Evolutionary conservation across 768 basidiomycete genomes (phyloP).

Genomic region (Tricholoma saponaceum): DNA sequence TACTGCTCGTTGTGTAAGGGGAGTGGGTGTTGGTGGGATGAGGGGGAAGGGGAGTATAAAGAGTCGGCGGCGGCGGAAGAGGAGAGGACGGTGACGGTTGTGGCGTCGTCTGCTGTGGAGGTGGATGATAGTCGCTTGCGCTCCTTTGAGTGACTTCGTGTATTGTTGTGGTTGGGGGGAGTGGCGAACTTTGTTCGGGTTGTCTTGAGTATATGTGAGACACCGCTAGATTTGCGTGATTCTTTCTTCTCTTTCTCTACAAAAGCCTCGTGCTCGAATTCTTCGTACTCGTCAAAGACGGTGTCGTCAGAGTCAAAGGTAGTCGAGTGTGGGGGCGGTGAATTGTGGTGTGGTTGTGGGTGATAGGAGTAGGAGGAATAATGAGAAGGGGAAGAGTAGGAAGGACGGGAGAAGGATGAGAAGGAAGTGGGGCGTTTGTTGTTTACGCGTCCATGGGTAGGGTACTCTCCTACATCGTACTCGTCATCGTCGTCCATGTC

Average conservation of each 20-base stretch:
- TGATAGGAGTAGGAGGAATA: slow-evolving; percentile 15
- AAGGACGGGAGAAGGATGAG: slow-evolving; percentile 10
- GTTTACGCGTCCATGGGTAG: neutral
- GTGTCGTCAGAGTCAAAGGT: slow-evolving; percentile 21
- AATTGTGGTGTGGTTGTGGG: slow-evolving; percentile 17
- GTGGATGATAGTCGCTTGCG: neutral
- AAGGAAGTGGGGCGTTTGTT: slow-evolving; percentile 11
- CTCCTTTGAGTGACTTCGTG: neutral
- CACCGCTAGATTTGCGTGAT: neutral
- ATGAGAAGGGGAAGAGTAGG: slow-evolving; percentile 8
- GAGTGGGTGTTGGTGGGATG: slow-evolving; percentile 3
- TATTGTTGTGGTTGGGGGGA: neutral
- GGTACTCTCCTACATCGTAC: slow-evolving; percentile 1
- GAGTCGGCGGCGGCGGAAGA: slow-evolving; percentile 7
- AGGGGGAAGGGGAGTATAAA: slow-evolving; percentile 3
- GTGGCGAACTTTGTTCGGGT: neutral
- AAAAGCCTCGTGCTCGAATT: slow-evolving; percentile 10
- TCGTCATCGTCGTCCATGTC: slow-evolving; percentile 26
- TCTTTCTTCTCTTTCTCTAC: neutral
- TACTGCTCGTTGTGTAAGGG: neutral
- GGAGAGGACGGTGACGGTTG: slow-evolving; percentile 1
- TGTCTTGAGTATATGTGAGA: neutral
- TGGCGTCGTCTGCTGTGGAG: neutral
- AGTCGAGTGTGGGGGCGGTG: neutral
- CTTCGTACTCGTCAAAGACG: slow-evolving; percentile 26